These are phyloP conservation scores for Glycine latifolia DNA, from an alignment of 306 rosid genomes.

Conservation along the genomic window DNA sequence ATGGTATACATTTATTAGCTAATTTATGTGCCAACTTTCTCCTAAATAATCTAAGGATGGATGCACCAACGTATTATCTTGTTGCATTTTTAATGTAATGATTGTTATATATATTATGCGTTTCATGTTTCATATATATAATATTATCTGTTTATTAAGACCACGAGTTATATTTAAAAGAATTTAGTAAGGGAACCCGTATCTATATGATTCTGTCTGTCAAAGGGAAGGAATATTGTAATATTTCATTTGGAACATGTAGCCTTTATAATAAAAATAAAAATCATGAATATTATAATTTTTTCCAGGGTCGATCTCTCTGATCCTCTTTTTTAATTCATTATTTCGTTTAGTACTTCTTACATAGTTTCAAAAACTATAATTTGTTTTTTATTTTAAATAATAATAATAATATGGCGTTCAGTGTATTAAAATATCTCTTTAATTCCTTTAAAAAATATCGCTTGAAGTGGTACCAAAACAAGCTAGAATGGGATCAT, in stretches of 20 bases:
- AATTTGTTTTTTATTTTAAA: background rate
- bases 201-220: background rate
- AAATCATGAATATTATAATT: background rate
- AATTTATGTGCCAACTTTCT: background rate
- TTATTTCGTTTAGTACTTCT: background rate
- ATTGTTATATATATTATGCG: background rate
- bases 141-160: background rate
- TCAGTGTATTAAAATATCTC: too few relatives aligned
- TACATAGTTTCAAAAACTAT: background rate
- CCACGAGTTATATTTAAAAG: background rate
- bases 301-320: background rate
- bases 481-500: slow-evolving; percentile 9
- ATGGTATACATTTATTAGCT: background rate
- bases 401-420: background rate
- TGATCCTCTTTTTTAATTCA: background rate
- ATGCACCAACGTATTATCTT: background rate
- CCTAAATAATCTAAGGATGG: background rate
- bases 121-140: too few relatives aligned
- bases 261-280: too few relatives aligned
- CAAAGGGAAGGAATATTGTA: background rate
- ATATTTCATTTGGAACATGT: background rate
- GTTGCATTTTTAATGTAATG: background rate
- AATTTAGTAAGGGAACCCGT: background rate
- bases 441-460: too few relatives aligned
- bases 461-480: background rate